Percentiles rank a stretch among this genome's conserved stretches.
Conservation (phyloP, 1,284 basidiomycete species). For the Leccinum idahoense region DNA sequence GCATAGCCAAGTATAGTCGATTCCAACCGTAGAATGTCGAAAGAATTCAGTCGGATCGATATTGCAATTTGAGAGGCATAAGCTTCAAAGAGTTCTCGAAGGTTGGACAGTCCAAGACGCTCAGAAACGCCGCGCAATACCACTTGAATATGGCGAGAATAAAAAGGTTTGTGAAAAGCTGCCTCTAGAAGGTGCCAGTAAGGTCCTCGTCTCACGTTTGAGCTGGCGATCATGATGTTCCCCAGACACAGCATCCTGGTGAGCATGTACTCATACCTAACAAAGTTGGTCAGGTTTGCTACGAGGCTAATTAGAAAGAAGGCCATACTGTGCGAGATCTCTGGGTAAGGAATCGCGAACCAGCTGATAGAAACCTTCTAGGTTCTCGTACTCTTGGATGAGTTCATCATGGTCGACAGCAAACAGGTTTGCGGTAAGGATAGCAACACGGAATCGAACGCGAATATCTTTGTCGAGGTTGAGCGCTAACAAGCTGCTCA, state of each 20-base stretch:
- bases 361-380: conserved; percentile 36
- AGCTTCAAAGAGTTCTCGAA: conserved; percentile 70
- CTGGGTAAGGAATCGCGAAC: conserved; percentile 41
- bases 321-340: conserved; percentile 44
- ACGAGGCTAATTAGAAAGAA: conserved; percentile 1
- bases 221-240: conserved; percentile 82
- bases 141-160: conserved; percentile 58
- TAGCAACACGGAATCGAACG: conserved; percentile 75
- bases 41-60: conserved; percentile 47
- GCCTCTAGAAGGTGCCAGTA: conserved; percentile 87
- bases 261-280: conserved; percentile 72
- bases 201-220: conserved; percentile 75
- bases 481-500: conserved; percentile 47
- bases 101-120: conserved; percentile 63
- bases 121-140: conserved; percentile 61
- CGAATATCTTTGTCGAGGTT: conserved; percentile 76
- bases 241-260: conserved; percentile 76
- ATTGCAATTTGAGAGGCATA: conserved; percentile 77
- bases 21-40: conserved; percentile 64
- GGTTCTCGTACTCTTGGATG: conserved; percentile 17
- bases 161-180: conserved; percentile 42
- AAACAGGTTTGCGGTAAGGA: conserved; percentile 60
- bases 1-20: conserved; percentile 68
- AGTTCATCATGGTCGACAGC: conserved; percentile 27
- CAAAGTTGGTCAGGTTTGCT: conserved; percentile 4